Evolutionary conservation across 2,329 filamentous ascomycete genomes (phyloP), one percentile per base, ranked within the genome.

Genomic region (Thielaviopsis ethacetica): DNA sequence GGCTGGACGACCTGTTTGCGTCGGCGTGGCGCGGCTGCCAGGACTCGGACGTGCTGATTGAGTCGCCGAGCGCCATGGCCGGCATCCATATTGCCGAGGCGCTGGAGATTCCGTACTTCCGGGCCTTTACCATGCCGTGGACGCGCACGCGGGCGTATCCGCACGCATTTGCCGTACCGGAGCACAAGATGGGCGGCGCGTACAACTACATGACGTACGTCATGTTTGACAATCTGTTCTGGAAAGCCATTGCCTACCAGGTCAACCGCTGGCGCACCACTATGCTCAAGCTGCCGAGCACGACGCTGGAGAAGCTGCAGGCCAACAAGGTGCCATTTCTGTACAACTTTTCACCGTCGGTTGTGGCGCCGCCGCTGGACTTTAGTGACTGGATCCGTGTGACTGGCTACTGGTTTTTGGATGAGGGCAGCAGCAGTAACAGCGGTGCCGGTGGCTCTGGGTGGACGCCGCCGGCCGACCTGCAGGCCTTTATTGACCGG

Each of bases 101-200:
- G 24, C 77, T 98, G 1, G 78, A 82, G 15, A 94, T 98, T 52
- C 93, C 93, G 0, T 98, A 98, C 70, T 97, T 97, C 74, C 83
- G 93, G 59, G 91, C 91, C 0, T 98, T 98, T 68, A 95, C 90
- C 19, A 98, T 98, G 93, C 93, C 93, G 0, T 98, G 93, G 93
- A 95, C 93, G 0, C 83, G 91, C 54, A 98, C 93, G 17, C 80
- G 93, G 57, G 90, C 91, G 0, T 98, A 98, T 66, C 93, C 93
- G 2, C 93, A 98, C 70, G 93, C 93, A 0, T 98, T 98, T 71
- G 86, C 91, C 26, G 91, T 94, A 62, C 87, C 90, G 1, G 88
- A 94, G 62, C 84, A 88, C 70, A 96, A 95, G 72, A 89, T 95
- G 83, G 93, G 93, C 58, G 93, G 93, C 24, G 85, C 85, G 0